Conservation (phyloP, 345 rosid genomes). For the Lepidium didymum region DNA sequence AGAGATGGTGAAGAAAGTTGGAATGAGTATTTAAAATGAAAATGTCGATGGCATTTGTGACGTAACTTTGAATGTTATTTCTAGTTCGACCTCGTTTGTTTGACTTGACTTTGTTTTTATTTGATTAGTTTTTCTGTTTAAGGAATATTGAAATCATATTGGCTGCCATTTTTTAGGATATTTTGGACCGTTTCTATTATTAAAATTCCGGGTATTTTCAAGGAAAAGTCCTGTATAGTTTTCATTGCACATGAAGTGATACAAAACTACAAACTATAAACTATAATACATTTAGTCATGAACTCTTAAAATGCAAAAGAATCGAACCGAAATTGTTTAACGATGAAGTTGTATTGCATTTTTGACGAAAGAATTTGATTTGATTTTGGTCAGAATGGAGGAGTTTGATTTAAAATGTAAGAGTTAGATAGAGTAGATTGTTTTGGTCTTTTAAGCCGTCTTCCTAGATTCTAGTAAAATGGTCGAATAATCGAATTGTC, state of each 20-base stretch:
- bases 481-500: not conserved
- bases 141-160: slow-evolving; percentile 12
- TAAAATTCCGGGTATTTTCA: slow-evolving; percentile 1
- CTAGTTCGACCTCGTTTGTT: slow-evolving; percentile 5
- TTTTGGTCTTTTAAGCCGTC: slow-evolving; percentile 10
- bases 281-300: not conserved
- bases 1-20: not conserved
- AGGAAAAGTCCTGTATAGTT: slow-evolving; percentile 14
- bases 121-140: slow-evolving; percentile 2
- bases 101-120: slow-evolving; percentile 29
- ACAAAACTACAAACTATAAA: not conserved
- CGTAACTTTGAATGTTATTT: slow-evolving; percentile 3
- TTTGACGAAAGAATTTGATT: not conserved
- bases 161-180: slow-evolving; percentile 10
- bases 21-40: slow-evolving; percentile 14
- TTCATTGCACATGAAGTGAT: not conserved
- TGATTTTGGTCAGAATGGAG: not conserved
- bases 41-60: not conserved
- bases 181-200: slow-evolving; percentile 17
- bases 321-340: not conserved
- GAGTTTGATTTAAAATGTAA: too few species aligned
- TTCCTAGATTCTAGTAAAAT: not conserved
- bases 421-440: not conserved
- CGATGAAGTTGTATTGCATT: not conserved
- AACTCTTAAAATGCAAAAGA: not conserved